Evolutionary conservation across 371 early-diverging fungal species (phyloP).

Genomic region (Mucor indicus): DNA sequence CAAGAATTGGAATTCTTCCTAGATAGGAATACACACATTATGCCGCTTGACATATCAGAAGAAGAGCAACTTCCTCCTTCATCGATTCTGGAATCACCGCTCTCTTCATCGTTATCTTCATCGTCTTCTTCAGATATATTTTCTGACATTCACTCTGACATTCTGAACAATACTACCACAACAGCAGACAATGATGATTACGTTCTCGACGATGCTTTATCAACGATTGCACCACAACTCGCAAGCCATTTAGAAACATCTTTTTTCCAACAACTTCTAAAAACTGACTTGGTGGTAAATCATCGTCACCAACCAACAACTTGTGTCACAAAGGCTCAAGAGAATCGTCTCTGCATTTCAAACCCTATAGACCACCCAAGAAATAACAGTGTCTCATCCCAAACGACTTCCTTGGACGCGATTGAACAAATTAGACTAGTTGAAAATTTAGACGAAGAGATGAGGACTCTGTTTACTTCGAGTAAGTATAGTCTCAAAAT

Average conservation of each 20-base stretch:
- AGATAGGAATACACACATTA: conserved; percentile 24
- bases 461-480: conserved; percentile 15
- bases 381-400: conserved; percentile 23
- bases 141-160: neutral
- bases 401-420: conserved; percentile 39
- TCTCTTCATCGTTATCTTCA: neutral
- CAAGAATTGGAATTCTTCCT: conserved; percentile 34
- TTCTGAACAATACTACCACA: neutral
- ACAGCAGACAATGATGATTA: neutral
- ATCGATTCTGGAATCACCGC: neutral
- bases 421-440: conserved; percentile 24
- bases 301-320: neutral
- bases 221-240: conserved; percentile 29
- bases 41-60: neutral
- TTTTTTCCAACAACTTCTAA: conserved; percentile 28
- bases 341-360: too few species aligned
- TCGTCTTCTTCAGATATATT: neutral
- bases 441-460: conserved; percentile 10
- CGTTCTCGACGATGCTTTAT: neutral
- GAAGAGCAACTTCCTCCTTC: neutral
- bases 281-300: conserved; percentile 16
- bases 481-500: conserved; percentile 1
- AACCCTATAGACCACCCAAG: neutral
- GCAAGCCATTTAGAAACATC: conserved; percentile 33
- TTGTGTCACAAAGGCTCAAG: too few species aligned